Percentiles rank a stretch among this genome's conserved stretches.
phyloP scores from a whole-genome alignment of 352 stramenopile genomes.

The Phytopythium boreale region DNA sequence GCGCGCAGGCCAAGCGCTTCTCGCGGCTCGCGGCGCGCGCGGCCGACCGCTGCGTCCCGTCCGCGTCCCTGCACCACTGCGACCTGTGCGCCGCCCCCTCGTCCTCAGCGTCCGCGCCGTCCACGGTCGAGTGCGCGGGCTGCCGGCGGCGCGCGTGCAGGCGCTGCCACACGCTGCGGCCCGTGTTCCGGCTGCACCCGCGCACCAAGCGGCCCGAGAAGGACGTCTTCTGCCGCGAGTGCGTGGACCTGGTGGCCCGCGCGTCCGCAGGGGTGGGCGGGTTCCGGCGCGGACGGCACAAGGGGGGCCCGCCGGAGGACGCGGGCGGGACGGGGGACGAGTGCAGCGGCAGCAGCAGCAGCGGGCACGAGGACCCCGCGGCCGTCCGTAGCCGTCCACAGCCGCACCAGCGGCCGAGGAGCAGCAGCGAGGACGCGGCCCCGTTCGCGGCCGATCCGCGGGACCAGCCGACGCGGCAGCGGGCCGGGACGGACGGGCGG shows the following conservation, averaged over 20 bases:
- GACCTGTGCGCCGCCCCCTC: slow-evolving; percentile 30
- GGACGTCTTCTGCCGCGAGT: slow-evolving; percentile 54
- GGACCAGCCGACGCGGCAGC: background rate
- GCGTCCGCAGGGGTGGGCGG: background rate
- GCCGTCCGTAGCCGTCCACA: too few relatives aligned
- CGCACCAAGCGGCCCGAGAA: slow-evolving; percentile 41
- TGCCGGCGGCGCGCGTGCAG: slow-evolving; percentile 52
- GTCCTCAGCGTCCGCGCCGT: background rate
- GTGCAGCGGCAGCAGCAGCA: background rate
- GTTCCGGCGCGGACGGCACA: background rate
- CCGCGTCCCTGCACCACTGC: slow-evolving; percentile 29
- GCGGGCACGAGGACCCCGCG: background rate
- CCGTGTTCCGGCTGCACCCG: slow-evolving; percentile 43
- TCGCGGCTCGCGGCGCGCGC: slow-evolving; percentile 39
- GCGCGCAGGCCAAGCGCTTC: slow-evolving; percentile 50
- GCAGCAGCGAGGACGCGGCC: slow-evolving; percentile 1
- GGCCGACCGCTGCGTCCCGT: slow-evolving; percentile 25
- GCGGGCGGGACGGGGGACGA: background rate
- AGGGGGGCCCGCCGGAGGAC: background rate
- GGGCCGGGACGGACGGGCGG: background rate
- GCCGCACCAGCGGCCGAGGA: background rate
- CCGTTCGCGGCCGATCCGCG: background rate
- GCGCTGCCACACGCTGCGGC: slow-evolving; percentile 44
- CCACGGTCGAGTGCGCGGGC: slow-evolving; percentile 31
- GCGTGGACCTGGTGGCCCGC: slow-evolving; percentile 18